A percentile compares a stretch with the other conserved stretches of the same genome.
Evolutionary conservation across 2,329 filamentous ascomycete genomes (phyloP).

Genomic region (Talaromyces sp.): DNA sequence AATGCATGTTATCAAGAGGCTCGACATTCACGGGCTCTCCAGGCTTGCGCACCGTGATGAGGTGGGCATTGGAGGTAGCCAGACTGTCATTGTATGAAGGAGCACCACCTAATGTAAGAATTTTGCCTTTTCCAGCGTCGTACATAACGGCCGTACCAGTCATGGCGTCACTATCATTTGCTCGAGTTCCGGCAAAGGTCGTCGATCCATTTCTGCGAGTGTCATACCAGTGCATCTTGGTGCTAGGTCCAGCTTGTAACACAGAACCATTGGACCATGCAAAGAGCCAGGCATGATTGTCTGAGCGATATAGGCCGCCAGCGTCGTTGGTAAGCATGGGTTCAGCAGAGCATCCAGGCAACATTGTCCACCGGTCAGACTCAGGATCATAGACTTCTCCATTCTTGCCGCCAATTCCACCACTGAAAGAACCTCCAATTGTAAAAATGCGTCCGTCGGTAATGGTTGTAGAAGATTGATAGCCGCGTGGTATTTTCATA

Average conservation of each 20-base stretch:
- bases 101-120: constrained; percentile 54
- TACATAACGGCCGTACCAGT: constrained; percentile 59
- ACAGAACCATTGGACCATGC: constrained; percentile 50
- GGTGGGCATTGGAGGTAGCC: constrained; percentile 48
- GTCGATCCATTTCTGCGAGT: constrained; percentile 46
- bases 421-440: constrained; percentile 60
- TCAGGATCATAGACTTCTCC: constrained; percentile 55
- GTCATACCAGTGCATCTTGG: constrained; percentile 58
- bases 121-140: constrained; percentile 55
- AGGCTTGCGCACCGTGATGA: constrained; percentile 49
- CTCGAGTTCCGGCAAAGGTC: constrained; percentile 45
- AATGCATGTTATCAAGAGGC: constrained; percentile 35
- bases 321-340: constrained; percentile 54
- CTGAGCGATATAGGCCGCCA: constrained; percentile 41
- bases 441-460: constrained; percentile 58
- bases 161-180: constrained; percentile 53
- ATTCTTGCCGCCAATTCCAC: constrained; percentile 52
- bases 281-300: constrained; percentile 58
- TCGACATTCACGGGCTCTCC: constrained; percentile 28
- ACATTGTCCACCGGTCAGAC: constrained; percentile 48
- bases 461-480: constrained; percentile 53
- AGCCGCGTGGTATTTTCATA: constrained; percentile 53
- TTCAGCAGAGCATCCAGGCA: constrained; percentile 46
- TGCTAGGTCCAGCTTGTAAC: constrained; percentile 58
- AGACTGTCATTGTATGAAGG: constrained; percentile 47